These are phyloP conservation scores for Amanita rimosa DNA, from an alignment of 768 basidiomycete genomes.

Conservation along the genomic window DNA sequence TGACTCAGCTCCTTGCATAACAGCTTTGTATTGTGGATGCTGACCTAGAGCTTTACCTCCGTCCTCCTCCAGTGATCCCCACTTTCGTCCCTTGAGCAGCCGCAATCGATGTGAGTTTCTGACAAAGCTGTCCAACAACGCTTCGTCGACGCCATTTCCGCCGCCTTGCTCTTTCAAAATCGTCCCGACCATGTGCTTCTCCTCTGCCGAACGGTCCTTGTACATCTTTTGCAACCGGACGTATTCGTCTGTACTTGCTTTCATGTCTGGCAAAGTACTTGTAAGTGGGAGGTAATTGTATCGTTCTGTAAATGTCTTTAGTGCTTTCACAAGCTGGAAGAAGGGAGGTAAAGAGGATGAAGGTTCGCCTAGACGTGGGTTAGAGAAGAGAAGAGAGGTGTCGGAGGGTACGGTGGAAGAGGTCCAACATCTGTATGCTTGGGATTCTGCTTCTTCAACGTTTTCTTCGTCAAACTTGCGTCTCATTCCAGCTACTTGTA, in stretches of 20 bases:
- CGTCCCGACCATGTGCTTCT: constrained; percentile 46
- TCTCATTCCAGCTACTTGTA: constrained; percentile 47
- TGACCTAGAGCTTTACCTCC: constrained; percentile 38
- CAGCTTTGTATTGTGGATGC: constrained; percentile 7
- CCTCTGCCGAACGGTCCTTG: constrained; percentile 62
- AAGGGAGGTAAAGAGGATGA: constrained; percentile 37
- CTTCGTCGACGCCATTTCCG: constrained; percentile 29
- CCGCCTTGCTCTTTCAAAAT: constrained; percentile 14
- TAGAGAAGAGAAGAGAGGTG: constrained; percentile 49
- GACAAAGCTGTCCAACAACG: constrained; percentile 58
- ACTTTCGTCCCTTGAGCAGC: constrained; percentile 50
- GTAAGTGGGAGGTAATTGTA: constrained; percentile 71
- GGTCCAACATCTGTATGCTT: constrained; percentile 77
- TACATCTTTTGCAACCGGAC: constrained; percentile 81
- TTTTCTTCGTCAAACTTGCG: constrained; percentile 88
- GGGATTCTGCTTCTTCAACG: constrained; percentile 87
- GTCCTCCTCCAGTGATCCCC: constrained; percentile 39
- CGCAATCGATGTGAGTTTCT: constrained; percentile 72
- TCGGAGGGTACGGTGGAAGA: constrained; percentile 53
- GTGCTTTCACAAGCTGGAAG: constrained; percentile 66
- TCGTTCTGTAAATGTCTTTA: constrained; percentile 49
- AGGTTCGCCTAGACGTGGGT: constrained; percentile 31
- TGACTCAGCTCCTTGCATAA: neutral
- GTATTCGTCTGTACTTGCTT: constrained; percentile 76
- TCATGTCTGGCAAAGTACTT: constrained; percentile 91